Evolutionary conservation across 2,329 filamentous ascomycete genomes (phyloP), one percentile per base, ranked within the genome.

Genomic region (Colletotrichum sp.): DNA sequence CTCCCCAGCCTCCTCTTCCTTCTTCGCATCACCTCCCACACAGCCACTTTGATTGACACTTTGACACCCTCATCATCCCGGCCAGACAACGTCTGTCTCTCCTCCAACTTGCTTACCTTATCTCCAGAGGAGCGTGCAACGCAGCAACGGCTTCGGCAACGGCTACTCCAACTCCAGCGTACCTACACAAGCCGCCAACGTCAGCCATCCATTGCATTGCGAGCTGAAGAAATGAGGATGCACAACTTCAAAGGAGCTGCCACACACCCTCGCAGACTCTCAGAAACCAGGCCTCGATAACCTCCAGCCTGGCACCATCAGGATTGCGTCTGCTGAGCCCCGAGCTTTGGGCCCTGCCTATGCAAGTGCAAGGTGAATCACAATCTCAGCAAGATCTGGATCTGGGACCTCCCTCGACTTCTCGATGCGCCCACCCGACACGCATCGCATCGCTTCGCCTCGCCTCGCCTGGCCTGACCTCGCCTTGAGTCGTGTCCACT

Each of bases 311-410:
- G 36, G 13, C n/a, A 61, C 8, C n/a, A 26, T 34, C 55, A 36
- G 36, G n/a, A 59, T 67, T 30, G 32, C 57, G 14, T 28, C 32
- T 63, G 34, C 21, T 48, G 68, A 61, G 68, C 57, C 55, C 18
- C n/a, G n/a, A 52, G 43, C 43, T 13, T 21, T 52, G 43, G 43
- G 43, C 10, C n/a, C 43, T 48, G 18, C 39, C 36, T 63, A 70
- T 63, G 68, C 68, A 63, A 70, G 68, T 36, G 55, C 36, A 36
- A 52, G 36, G 68, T 70, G 68, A 70, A 70, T 70, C 68, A 70
- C 12, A 57, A 68, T 39, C 21, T 70, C 57, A 43, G 39, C 48
- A 6, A 70, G 68, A 70, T 70, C 68, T 70, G 36, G 68, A 63
- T 70, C 68, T 59, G 66, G 55, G 57, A 26, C 68, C 55, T 70